Conservation (phyloP, 1,284 basidiomycete genomes). For the Heterobasidion irregulare region DNA sequence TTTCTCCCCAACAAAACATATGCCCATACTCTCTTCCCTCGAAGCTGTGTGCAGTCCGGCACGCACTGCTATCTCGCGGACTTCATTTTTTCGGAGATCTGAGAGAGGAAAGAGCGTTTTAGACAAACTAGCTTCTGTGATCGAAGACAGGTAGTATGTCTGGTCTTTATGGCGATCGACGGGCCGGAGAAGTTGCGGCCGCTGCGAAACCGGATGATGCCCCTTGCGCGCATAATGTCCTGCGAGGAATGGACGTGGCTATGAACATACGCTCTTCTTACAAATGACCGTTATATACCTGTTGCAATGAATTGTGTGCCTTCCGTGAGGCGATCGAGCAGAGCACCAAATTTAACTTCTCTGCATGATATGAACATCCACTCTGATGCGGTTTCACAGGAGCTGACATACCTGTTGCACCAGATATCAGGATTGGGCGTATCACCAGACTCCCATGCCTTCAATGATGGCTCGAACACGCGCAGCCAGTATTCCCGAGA, state of each 20-base stretch:
- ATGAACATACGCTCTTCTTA: not conserved
- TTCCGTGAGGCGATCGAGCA: slow-evolving; percentile 56
- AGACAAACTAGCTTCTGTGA: slow-evolving; percentile 54
- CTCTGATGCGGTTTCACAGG: not conserved
- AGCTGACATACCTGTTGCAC: slow-evolving; percentile 67
- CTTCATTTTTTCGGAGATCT: slow-evolving; percentile 56
- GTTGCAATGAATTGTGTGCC: slow-evolving; percentile 67
- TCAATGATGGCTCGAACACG: slow-evolving; percentile 81
- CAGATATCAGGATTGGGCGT: slow-evolving; percentile 94
- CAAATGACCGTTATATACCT: slow-evolving; percentile 30
- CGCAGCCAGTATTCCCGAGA: slow-evolving; percentile 82
- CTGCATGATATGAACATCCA: slow-evolving; percentile 26
- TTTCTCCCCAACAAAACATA: slow-evolving; percentile 93
- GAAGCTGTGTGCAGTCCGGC: slow-evolving; percentile 71
- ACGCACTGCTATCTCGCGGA: slow-evolving; percentile 70
- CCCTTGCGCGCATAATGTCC: slow-evolving; percentile 86
- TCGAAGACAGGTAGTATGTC: slow-evolving; percentile 86
- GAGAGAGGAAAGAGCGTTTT: slow-evolving; percentile 79
- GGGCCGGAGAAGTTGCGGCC: slow-evolving; percentile 61
- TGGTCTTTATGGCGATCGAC: slow-evolving; percentile 81
- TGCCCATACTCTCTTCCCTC: slow-evolving; percentile 87
- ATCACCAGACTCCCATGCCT: slow-evolving; percentile 65
- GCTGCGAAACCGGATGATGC: slow-evolving; percentile 15
- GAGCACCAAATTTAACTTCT: slow-evolving; percentile 90
- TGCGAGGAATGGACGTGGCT: slow-evolving; percentile 15